Evolutionary conservation across 805 yeast species (phyloP).

Genomic region (Yamadazyma scolyti): DNA sequence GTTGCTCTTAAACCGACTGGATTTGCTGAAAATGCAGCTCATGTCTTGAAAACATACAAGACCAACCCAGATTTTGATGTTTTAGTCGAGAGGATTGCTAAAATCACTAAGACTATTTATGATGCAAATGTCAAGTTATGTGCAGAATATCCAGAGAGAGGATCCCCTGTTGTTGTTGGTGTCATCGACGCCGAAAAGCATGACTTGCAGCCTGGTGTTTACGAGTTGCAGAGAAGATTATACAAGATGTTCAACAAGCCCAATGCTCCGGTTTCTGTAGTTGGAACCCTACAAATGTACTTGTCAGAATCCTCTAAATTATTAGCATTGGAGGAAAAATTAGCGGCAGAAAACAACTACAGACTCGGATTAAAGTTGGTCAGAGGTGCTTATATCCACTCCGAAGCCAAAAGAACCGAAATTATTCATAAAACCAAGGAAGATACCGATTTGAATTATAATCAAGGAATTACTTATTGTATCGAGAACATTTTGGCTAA

Average conservation of each 20-base stretch:
- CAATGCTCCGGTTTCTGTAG: constrained; percentile 59
- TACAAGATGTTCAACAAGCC: constrained; percentile 67
- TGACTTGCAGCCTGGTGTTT: constrained; percentile 87
- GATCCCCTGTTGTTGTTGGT: constrained; percentile 67
- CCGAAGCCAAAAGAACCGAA: constrained; percentile 66
- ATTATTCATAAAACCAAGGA: constrained; percentile 74
- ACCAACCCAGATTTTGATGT: constrained; percentile 46
- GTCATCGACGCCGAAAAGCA: constrained; percentile 91
- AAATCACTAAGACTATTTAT: constrained; percentile 55
- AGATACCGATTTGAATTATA: constrained; percentile 76
- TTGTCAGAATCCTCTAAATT: constrained; percentile 65
- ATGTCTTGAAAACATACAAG: constrained; percentile 57
- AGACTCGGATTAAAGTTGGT: constrained; percentile 85
- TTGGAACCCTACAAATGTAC: constrained; percentile 93
- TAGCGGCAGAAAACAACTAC: constrained; percentile 61
- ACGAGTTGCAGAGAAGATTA: constrained; percentile 79
- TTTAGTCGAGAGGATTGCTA: constrained; percentile 63
- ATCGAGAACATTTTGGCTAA: constrained; percentile 54
- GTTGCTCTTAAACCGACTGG: constrained; percentile 95
- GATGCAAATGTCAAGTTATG: constrained; percentile 50
- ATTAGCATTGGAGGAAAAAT: constrained; percentile 56
- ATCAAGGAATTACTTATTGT: constrained; percentile 62
- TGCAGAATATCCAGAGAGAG: constrained; percentile 56
- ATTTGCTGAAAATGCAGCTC: constrained; percentile 70
- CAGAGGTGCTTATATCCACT: constrained; percentile 92